A percentile compares a stretch with the other conserved stretches of the same genome.
Evolutionary conservation across 352 stramenopile species (phyloP).

Genomic region (Phytophthora tubulina): DNA sequence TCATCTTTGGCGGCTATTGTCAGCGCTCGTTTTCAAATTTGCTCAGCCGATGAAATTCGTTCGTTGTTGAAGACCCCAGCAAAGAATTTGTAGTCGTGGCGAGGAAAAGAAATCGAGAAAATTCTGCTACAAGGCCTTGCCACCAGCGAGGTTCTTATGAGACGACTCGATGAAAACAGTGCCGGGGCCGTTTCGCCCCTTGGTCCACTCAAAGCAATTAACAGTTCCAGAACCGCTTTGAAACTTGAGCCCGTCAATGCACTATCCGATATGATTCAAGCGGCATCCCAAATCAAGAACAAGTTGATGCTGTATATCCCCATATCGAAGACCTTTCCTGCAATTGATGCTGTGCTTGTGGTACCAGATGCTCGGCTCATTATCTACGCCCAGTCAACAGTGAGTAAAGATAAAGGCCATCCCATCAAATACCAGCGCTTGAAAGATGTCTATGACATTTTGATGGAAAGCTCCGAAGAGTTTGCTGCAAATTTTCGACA

Average conservation of each 20-base stretch:
- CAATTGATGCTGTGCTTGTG: too few relatives aligned
- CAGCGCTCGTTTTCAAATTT: conserved; percentile 4
- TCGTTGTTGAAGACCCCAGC: conserved; percentile 15
- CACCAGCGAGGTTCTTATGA: conserved; percentile 17
- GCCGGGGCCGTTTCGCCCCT: neutral
- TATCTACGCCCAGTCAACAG: too few relatives aligned
- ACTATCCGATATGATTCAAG: conserved; percentile 30
- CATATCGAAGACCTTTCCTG: too few relatives aligned
- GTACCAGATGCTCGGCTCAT: too few relatives aligned
- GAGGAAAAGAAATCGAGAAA: conserved; percentile 16
- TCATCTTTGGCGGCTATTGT: conserved; percentile 21
- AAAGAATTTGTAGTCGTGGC: conserved; percentile 5
- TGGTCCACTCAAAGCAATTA: conserved; percentile 21
- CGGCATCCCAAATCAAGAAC: conserved; percentile 35
- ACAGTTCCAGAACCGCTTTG: too few relatives aligned
- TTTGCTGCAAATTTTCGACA: too few relatives aligned
- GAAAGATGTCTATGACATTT: too few relatives aligned
- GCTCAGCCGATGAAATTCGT: conserved; percentile 1
- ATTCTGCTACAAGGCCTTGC: conserved; percentile 16
- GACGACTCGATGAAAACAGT: conserved; percentile 1
- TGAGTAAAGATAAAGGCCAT: too few relatives aligned
- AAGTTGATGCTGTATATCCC: conserved; percentile 37
- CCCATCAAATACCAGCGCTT: too few relatives aligned
- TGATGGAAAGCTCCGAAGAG: too few relatives aligned
- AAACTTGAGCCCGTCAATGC: too few relatives aligned